Percentiles rank a stretch among this genome's conserved stretches.
These are phyloP conservation scores for Pseudopyricularia cyperi DNA, from an alignment of 2,329 filamentous ascomycete genomes.

Conservation along the genomic window DNA sequence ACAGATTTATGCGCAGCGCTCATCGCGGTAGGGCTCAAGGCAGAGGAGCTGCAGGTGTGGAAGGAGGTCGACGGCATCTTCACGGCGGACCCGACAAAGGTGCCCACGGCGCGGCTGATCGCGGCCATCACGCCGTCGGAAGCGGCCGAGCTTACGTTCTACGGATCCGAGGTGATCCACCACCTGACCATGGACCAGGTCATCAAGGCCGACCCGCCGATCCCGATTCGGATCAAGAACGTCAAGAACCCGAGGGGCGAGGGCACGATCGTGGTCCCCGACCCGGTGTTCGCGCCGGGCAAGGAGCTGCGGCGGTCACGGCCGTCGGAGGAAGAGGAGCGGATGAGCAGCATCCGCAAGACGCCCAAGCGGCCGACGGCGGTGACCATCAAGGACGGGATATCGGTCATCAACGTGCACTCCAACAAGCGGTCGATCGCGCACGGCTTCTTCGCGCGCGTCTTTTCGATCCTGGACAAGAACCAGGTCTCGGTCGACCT, in stretches of 20 bases:
- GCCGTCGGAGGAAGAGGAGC: constrained; percentile 17
- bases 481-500: constrained; percentile 86
- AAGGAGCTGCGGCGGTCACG: constrained; percentile 44
- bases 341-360: constrained; percentile 21
- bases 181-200: constrained; percentile 98
- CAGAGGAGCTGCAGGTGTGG: constrained; percentile 90
- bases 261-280: constrained; percentile 74
- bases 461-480: constrained; percentile 82
- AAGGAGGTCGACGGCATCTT: constrained; percentile 73
- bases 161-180: constrained; percentile 93
- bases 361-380: constrained; percentile 69
- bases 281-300: constrained; percentile 40
- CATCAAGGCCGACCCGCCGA: constrained; percentile 65
- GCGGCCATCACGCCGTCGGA: constrained; percentile 83
- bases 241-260: constrained; percentile 73
- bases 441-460: constrained; percentile 88
- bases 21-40: constrained; percentile 76
- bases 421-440: constrained; percentile 94
- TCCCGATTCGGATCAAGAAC: constrained; percentile 83
- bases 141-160: constrained; percentile 89
- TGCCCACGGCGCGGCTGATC: constrained; percentile 85
- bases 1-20: constrained; percentile 92
- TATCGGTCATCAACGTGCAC: constrained; percentile 95
- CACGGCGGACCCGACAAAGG: constrained; percentile 64
- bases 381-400: constrained; percentile 94